Base-by-base conservation (phyloP, 2,329 filamentous ascomycete genomes). In the Ophiocordyceps polyrhachis-furcata region DNA sequence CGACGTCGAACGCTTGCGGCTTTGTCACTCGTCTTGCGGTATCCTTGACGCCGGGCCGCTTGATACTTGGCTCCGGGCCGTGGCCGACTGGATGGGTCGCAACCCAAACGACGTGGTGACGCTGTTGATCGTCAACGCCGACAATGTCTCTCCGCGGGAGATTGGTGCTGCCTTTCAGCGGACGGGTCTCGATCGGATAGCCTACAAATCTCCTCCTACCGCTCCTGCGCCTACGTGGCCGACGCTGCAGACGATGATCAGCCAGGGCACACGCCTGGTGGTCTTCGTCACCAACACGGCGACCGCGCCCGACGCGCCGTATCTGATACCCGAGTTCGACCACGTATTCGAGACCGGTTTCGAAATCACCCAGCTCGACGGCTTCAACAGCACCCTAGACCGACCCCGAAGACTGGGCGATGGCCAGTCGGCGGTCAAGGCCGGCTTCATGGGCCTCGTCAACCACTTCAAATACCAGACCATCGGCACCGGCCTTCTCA, bases 81-180 rank as follows among this genome's bases (percentile, higher is more conserved):
- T 88, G 58, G 78, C 75, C 54, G 58, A 55, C 14, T 88, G 83
- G 83, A 70, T 88, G 65, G 73, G 79, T 55, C 57, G 57, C 15
- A 77, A 88, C 59, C 69, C 76, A 4, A 77, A 81, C 62, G 83
- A 88, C 47, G 82, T 88, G 17, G 76, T 88, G 20, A 88, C 83
- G 5, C 57, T 88, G 14, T 61, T 88, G 21, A 65, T 86, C 40
- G 81, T 85, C 53, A 86, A 86, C 64, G 74, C 74, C 4, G 78
- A 81, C 58, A 62, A 69, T 42, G 70, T 73, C 20, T 58, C 67
- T 1, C 70, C 73, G 7, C 58, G 69, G 0, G 66, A 73, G 5
- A 72, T 84, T 40, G 71, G 68, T 44, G 50, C 61, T 3, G 64
- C 67, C 41, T 81, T 77, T 46, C 62, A 73, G 45, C 54, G 64